Evolutionary conservation across 1,284 basidiomycete genomes (phyloP).

Genomic region (Bondarzewia mesenterica): DNA sequence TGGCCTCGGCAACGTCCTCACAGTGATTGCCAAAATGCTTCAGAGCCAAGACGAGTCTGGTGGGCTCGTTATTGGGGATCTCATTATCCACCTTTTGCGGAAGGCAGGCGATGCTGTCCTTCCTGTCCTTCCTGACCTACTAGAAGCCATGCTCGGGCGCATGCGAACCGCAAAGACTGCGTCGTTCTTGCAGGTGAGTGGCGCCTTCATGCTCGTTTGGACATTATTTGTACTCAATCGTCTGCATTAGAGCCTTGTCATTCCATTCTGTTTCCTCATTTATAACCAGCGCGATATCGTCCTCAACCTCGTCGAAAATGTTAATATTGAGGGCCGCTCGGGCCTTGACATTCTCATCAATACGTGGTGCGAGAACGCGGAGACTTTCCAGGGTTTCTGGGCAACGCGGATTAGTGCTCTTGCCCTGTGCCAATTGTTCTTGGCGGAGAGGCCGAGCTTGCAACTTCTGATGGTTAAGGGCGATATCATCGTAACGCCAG

Average conservation of each 20-base stretch:
- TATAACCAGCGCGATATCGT: slow-evolving; percentile 69
- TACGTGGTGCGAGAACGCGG: slow-evolving; percentile 91
- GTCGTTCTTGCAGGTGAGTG: slow-evolving; percentile 74
- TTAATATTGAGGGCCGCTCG: slow-evolving; percentile 40
- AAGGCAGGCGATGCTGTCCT: slow-evolving; percentile 70
- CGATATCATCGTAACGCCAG: slow-evolving; percentile 80
- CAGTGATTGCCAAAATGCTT: slow-evolving; percentile 70
- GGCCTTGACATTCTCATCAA: slow-evolving; percentile 78
- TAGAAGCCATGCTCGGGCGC: slow-evolving; percentile 76
- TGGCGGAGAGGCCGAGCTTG: slow-evolving; percentile 56
- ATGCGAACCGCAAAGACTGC: slow-evolving; percentile 82
- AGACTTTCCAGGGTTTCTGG: slow-evolving; percentile 94
- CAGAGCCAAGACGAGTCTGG: slow-evolving; percentile 79
- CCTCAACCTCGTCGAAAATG: slow-evolving; percentile 36
- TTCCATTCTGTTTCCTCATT: slow-evolving; percentile 85
- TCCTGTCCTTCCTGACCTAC: slow-evolving; percentile 78
- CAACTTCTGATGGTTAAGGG: slow-evolving; percentile 76
- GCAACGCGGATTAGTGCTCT: slow-evolving; percentile 78
- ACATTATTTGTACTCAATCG: neutral
- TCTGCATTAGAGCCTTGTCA: slow-evolving; percentile 63
- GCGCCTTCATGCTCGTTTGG: neutral
- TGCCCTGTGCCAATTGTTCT: slow-evolving; percentile 74
- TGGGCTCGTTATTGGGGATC: slow-evolving; percentile 87
- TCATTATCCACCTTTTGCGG: slow-evolving; percentile 88
- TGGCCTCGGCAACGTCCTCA: slow-evolving; percentile 70